Evolutionary conservation across 202 grass and related monocot species (phyloP), one percentile per base, ranked within the genome.

Genomic region (Schoenoplectus tabernaemontani): DNA sequence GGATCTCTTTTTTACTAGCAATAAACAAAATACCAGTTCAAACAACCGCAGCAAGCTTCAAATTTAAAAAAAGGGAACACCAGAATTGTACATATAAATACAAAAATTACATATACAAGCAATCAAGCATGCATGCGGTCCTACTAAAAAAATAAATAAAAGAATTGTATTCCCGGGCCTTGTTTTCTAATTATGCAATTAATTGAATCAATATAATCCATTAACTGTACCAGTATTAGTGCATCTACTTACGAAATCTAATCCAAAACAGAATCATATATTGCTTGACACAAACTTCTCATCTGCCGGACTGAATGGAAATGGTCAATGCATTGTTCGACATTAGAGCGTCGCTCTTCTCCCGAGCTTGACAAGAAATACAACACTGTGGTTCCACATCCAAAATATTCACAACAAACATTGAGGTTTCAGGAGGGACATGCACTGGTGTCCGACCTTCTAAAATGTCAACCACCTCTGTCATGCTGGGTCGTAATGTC

Each of bases 381-480:
- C 41, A 33, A 64, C 42, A 24, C 15, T 54, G 64, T 1, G 76
- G 20, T 56, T 65, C 4, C 50, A 19, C 47, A 13, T 78, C 81
- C 23, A 79, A 57, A 34, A 89, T 78, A 11, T 84, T 72, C 23
- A 64, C 15, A 50, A 41, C 7, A 17, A 76, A 83, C 43, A 70
- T 56, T 0, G 33, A 81, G 66, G 61, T 87, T 59, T 85, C 82
- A 8, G 89, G 88, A 10, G 85, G 76, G 63, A 74, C 7, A 33
- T 91, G 64, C 4, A 85, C 88, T 2, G 57, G 19, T 7, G 78
- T 74, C n/a, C 72, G 63, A n/a, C 85, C 80, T 74, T 94, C 91
- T 5, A 91, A 69, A 80, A 89, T 91, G 24, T 91, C 88, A 20
- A 91, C 79, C 2, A 91, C 88, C 26, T 81, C 38, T 1, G 56